These are phyloP conservation scores for Acorus gramineus DNA, from an alignment of 106 monocot species.

Conservation along the genomic window DNA sequence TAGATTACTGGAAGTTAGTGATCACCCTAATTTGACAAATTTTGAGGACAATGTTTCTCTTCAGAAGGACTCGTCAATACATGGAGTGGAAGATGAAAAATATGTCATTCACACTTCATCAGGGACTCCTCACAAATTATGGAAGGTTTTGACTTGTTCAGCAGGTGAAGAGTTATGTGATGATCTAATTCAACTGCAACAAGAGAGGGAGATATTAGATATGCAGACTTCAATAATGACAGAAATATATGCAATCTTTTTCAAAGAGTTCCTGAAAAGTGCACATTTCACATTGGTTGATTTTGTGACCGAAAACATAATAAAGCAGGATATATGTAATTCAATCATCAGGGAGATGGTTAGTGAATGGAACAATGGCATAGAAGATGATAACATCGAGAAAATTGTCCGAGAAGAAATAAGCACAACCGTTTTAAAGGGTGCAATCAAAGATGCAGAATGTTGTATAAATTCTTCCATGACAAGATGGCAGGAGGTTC, in stretches of 20 bases:
- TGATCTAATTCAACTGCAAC: constrained; percentile 13
- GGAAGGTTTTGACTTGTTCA: constrained; percentile 1
- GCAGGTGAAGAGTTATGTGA: not conserved
- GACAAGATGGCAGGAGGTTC: not conserved
- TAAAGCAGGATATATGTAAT: constrained; percentile 21
- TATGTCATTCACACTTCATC: not conserved
- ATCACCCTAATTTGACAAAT: not conserved
- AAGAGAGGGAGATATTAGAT: constrained; percentile 17
- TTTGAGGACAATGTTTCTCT: not conserved
- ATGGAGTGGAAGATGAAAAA: not conserved
- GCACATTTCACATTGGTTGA: constrained; percentile 12
- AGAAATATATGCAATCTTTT: constrained; percentile 18
- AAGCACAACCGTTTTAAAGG: constrained; percentile 10
- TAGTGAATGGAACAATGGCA: constrained; percentile 17
- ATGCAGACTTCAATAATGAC: constrained; percentile 10
- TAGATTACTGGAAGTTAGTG: not conserved
- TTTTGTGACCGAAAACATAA: constrained; percentile 5
- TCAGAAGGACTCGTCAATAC: not conserved
- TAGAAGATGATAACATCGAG: constrained; percentile 7
- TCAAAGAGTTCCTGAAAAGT: constrained; percentile 10
- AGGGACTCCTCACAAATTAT: not conserved
- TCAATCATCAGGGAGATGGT: constrained; percentile 17
- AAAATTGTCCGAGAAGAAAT: constrained; percentile 17
- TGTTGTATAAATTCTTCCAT: not conserved
- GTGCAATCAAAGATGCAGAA: constrained; percentile 22